These are phyloP conservation scores for Rhizopogon vesiculosus DNA, from an alignment of 768 basidiomycete genomes.

Conservation along the genomic window DNA sequence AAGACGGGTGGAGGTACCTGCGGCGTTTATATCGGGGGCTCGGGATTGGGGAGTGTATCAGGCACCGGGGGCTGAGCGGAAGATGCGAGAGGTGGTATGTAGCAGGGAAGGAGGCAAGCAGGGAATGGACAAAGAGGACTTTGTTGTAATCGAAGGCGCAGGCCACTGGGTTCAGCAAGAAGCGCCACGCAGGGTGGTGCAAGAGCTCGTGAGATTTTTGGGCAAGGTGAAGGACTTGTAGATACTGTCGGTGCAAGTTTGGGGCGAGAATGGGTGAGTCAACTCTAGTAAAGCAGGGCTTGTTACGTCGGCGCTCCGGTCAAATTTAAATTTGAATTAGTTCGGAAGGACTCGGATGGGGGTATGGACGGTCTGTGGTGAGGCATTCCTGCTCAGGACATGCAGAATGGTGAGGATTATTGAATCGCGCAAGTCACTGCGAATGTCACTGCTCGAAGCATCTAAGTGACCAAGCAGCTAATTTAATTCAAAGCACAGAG, in stretches of 20 bases:
- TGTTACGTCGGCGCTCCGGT: too few species aligned
- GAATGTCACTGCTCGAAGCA: too few species aligned
- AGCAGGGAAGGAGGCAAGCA: background rate
- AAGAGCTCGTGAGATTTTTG: conserved; percentile 38
- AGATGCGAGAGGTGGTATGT: conserved; percentile 36
- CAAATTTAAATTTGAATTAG: too few species aligned
- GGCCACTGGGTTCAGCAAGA: conserved; percentile 69
- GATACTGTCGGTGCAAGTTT: background rate
- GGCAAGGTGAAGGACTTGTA: conserved; percentile 12
- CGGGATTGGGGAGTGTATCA: conserved; percentile 64
- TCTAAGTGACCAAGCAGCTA: too few species aligned
- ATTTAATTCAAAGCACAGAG: too few species aligned
- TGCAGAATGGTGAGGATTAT: background rate
- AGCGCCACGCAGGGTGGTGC: conserved; percentile 36
- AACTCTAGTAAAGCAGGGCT: too few species aligned
- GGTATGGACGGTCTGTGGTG: background rate
- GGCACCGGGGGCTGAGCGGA: conserved; percentile 40
- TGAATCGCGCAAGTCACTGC: too few species aligned
- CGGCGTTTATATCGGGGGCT: conserved; percentile 52
- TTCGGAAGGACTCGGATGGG: background rate
- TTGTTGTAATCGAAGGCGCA: conserved; percentile 49
- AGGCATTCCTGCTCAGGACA: background rate
- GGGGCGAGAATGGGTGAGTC: background rate
- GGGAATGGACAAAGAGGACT: conserved; percentile 37
- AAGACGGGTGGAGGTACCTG: conserved; percentile 44